These are phyloP conservation scores for Lepidium sativum DNA, from an alignment of 345 rosid species.

Conservation along the genomic window DNA sequence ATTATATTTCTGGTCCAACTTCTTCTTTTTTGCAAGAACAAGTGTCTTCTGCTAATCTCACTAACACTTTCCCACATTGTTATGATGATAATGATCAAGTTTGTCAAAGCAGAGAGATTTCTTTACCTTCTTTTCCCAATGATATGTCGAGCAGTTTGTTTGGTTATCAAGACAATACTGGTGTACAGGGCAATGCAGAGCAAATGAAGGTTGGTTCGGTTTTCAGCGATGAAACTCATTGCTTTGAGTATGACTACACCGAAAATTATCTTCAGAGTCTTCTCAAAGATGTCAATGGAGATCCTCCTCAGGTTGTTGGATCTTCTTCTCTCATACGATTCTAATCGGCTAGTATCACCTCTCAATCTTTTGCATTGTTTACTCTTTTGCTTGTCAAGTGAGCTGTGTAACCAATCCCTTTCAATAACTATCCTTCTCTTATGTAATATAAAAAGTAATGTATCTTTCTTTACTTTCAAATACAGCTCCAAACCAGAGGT, in stretches of 20 bases:
- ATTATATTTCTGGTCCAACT: not conserved
- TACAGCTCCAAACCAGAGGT: not conserved
- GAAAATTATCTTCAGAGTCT: not conserved
- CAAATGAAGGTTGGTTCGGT: not conserved
- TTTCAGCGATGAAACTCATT: not conserved
- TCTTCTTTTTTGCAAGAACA: conserved; percentile 10
- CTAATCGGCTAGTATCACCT: not conserved
- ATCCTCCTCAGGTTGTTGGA: not conserved
- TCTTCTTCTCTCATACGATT: conserved; percentile 18
- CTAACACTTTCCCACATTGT: conserved; percentile 11
- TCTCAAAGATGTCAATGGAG: conserved; percentile 15
- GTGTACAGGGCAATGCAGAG: not conserved
- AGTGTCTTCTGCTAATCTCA: not conserved
- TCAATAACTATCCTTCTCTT: not conserved
- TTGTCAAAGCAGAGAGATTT: not conserved
- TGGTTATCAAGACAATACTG: not conserved
- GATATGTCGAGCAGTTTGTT: conserved; percentile 22
- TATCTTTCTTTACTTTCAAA: not conserved
- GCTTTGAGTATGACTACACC: conserved; percentile 8
- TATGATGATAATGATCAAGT: not conserved
- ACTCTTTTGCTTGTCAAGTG: not conserved
- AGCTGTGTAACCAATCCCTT: not conserved
- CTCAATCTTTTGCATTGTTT: not conserved
- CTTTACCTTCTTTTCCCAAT: conserved; percentile 15
- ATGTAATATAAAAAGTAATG: not conserved